These are phyloP conservation scores for Linaria vulgaris DNA, from an alignment of 257 asterid genomes.

Conservation along the genomic window DNA sequence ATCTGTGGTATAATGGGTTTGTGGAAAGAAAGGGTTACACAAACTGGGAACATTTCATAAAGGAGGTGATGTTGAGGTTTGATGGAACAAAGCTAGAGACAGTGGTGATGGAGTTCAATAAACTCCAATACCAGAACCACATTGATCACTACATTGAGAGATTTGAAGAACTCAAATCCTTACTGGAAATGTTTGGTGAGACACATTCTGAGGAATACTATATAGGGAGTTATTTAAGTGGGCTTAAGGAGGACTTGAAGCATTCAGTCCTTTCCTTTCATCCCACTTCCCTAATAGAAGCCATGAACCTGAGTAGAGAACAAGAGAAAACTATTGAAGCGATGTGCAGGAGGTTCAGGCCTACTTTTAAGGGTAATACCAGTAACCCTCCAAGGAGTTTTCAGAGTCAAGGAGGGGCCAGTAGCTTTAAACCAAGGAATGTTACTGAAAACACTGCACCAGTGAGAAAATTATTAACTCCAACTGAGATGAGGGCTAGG, in stretches of 20 bases:
- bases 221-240: background rate
- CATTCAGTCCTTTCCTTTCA: too few species aligned
- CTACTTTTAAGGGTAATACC: background rate
- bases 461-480: too few species aligned
- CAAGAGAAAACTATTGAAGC: background rate
- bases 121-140: background rate
- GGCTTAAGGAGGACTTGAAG: background rate
- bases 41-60: too few species aligned
- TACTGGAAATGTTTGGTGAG: background rate
- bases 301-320: background rate
- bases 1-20: too few species aligned
- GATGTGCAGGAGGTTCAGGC: background rate
- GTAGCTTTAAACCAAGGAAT: too few species aligned
- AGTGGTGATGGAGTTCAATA: background rate
- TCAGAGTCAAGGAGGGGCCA: too few species aligned
- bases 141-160: background rate
- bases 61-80: background rate
- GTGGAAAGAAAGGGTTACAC: too few species aligned
- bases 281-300: background rate
- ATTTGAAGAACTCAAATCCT: too few species aligned
- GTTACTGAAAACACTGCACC: too few species aligned
- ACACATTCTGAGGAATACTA: background rate
- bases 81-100: background rate
- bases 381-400: too few species aligned
- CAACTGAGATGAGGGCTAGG: too few species aligned